Evolutionary conservation across 768 basidiomycete species (phyloP).

Genomic region (Tulasnella sp.): DNA sequence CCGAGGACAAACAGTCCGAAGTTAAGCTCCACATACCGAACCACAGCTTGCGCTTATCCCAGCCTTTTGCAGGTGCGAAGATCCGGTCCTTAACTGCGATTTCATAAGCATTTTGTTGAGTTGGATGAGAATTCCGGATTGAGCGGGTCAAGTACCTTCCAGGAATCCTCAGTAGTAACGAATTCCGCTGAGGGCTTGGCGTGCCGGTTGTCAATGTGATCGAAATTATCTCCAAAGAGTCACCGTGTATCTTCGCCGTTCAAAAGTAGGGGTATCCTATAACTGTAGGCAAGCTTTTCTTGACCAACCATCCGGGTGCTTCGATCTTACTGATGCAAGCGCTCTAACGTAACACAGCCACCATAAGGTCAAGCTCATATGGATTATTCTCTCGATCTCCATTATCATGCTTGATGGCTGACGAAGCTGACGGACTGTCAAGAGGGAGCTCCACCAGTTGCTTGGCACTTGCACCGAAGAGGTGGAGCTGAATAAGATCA

Average conservation of each 20-base stretch:
- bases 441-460: background rate
- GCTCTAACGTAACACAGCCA: slow-evolving; percentile 16
- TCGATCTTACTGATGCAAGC: slow-evolving; percentile 17
- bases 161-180: background rate
- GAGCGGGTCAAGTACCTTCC: background rate
- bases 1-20: background rate
- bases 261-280: background rate
- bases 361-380: background rate
- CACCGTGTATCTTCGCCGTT: background rate
- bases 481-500: background rate
- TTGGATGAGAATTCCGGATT: background rate
- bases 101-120: background rate
- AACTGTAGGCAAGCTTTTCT: background rate
- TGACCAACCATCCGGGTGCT: slow-evolving; percentile 8
- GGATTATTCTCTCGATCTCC: too few relatives aligned
- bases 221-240: slow-evolving; percentile 1
- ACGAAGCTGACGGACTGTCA: background rate
- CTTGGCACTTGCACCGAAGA: background rate
- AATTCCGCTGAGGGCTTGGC: background rate
- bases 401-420: too few relatives aligned
- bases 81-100: background rate
- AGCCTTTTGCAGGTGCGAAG: background rate
- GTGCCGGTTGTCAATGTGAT: slow-evolving; percentile 5
- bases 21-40: background rate
- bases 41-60: background rate